Base-by-base conservation (phyloP, 2,329 filamentous ascomycete genomes). In the Colletotrichum limetticola region DNA sequence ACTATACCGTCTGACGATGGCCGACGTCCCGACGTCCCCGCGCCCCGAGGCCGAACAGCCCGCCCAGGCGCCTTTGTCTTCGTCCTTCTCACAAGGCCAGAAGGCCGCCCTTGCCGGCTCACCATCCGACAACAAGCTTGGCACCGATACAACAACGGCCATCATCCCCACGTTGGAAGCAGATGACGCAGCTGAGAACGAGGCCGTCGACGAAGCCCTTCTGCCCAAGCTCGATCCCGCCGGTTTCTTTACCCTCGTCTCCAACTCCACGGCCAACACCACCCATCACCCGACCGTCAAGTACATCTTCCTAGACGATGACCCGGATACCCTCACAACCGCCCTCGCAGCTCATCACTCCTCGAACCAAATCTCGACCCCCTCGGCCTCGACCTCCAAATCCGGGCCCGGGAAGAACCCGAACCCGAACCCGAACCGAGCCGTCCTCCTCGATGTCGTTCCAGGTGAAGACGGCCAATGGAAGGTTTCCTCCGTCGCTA, bases 241-340 rank as follows among this genome's bases (percentile, higher is more conserved):
- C 22, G 74, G 74, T 68, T 75, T 98, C 85, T 98, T 98, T 85
- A 93, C 94, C 1, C 86, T 98, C 55, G 87, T 98, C 75, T 91
- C 94, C 79, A 95, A 98, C 81, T 84, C 88, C 12, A 89, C 90
- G n/a, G 92, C 90, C 9, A 89, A 91, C 77, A 90, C 94, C 58
- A 93, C 94, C 74, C 88, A 94, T 78, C 95, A 98, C 80, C 97
- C 96, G 1, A 91, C 90, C 66, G 91, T 98, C 1, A 95, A 96
- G 84, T 98, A 98, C 84, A 89, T 98, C 79, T 98, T 99, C 85
- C 90, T 91, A 77, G 95, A 98, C 82, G 97, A 98, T 82, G 95
- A 98, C 79, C 90, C 91, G 2, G 93, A 95, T 59, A 85, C 93
- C 57, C 86, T 97, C 49, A 93, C 93, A 1, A 88, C 91, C 49